phyloP scores from a whole-genome alignment of 768 basidiomycete genomes.

The Termitomyces sp. region DNA sequence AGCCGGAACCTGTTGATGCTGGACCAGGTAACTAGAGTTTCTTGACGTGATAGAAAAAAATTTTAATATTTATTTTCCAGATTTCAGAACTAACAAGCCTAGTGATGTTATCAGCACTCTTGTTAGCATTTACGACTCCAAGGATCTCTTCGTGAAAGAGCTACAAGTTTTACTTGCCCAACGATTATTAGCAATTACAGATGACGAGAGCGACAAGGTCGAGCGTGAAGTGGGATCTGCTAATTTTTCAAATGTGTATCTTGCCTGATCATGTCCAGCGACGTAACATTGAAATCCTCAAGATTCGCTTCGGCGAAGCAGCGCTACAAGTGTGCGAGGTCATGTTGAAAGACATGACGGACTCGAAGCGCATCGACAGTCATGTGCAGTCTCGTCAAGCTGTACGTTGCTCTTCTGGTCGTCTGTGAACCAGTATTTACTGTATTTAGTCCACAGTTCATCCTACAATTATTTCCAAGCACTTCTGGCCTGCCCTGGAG shows the following conservation, averaged over 20 bases:
- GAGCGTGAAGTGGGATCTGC: conserved; percentile 51
- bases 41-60: neutral
- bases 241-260: neutral
- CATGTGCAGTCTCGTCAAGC: conserved; percentile 72
- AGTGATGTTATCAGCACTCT: conserved; percentile 95
- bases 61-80: conserved; percentile 29
- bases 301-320: conserved; percentile 92
- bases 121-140: conserved; percentile 96
- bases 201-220: conserved; percentile 75
- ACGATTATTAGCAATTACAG: conserved; percentile 71
- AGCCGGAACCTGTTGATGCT: conserved; percentile 94
- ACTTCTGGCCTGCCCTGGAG: conserved; percentile 93
- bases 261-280: conserved; percentile 44
- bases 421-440: neutral
- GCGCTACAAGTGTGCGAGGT: conserved; percentile 95
- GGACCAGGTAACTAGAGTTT: conserved; percentile 66
- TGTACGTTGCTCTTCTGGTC: conserved; percentile 34
- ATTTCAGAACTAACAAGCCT: conserved; percentile 86
- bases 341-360: conserved; percentile 96
- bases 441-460: conserved; percentile 61
- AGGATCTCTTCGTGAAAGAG: conserved; percentile 95
- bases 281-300: conserved; percentile 88
- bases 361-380: conserved; percentile 86
- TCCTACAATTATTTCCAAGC: conserved; percentile 85
- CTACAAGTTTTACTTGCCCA: conserved; percentile 89